Base-by-base conservation (phyloP, 257 asterid species). In the Solanum chmielewskii region DNA sequence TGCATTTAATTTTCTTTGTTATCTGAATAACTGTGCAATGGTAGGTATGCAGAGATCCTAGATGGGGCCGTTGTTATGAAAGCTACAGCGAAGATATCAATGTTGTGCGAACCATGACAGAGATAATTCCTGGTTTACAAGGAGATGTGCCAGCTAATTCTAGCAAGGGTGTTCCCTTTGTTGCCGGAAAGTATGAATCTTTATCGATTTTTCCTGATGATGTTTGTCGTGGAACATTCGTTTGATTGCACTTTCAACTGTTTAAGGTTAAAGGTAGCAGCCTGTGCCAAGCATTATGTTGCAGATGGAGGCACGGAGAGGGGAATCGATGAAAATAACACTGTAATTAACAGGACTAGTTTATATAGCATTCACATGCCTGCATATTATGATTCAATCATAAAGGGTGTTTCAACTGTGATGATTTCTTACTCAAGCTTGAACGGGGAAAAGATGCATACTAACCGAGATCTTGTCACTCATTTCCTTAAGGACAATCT, bases 11-110 rank as follows among this genome's bases (percentile, higher is more conserved):
- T 27, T 78, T 80, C 68, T 29, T 27, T 80, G 62, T 37, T 86
- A 47, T 21, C 9, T 87, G 76, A 16, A 15, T 23, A 14, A 20
- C 4, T 9, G 59, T 60, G 87, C 11, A 41, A 23, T 42, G 45
- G 16, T 47, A 70, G 89, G 89, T 87, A 4, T 83, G 89, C 45
- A 83, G 89, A 25, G 89, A 87, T 73, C 89, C 89, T n/a, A 87
- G 89, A 20, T 89, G 93, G 93, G 93, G 93, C 5, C 83, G 93
- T 27, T 91, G 93, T 75, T 89, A 86, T 13, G 93, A 91, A 89
- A 91, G 93, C 86, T 91, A 77, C 39, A 91, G 93, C 12, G 93
- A 91, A 35, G 91, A 89, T 86, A 84, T 52, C 23, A 78, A 27
- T 2, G 80, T 91, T 86, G 93, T 91, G 16, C 87, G 74, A 25